Percentiles rank a stretch among this genome's conserved stretches.
phyloP scores from a whole-genome alignment of 2,329 filamentous ascomycete genomes.

The Juglanconis sp. region DNA sequence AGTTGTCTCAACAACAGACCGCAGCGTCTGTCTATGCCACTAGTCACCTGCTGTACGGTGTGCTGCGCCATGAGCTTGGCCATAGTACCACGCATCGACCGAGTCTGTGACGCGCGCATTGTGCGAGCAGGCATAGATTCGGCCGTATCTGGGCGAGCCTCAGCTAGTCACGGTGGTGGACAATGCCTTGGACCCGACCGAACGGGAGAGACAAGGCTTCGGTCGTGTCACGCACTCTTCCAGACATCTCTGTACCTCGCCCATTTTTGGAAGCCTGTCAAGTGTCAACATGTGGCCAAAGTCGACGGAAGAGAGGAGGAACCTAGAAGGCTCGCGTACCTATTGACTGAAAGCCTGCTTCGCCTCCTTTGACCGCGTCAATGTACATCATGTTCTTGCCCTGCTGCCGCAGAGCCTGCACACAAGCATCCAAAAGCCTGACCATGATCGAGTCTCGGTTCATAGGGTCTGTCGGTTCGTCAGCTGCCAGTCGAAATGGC shows the following conservation, averaged over 20 bases:
- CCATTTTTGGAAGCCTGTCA: slow-evolving; percentile 56
- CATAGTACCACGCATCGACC: neutral
- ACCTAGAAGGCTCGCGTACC: slow-evolving; percentile 38
- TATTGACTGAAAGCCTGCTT: slow-evolving; percentile 48
- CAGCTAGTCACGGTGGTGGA: neutral
- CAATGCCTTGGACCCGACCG: neutral
- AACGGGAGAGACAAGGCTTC: neutral
- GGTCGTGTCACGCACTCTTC: slow-evolving; percentile 34
- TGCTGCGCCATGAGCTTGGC: neutral
- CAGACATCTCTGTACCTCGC: slow-evolving; percentile 55
- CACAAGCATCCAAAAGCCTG: slow-evolving; percentile 52
- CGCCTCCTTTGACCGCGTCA: slow-evolving; percentile 50
- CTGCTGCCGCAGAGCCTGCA: slow-evolving; percentile 42
- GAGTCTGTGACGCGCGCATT: no score
- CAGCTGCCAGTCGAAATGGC: neutral
- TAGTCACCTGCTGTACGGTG: neutral
- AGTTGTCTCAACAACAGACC: neutral
- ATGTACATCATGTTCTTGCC: slow-evolving; percentile 55
- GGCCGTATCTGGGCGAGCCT: neutral
- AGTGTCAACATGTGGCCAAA: slow-evolving; percentile 5
- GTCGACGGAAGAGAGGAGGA: neutral
- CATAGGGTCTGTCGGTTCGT: slow-evolving; percentile 36
- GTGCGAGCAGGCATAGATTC: neutral
- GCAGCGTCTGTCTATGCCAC: neutral
- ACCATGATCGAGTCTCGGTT: slow-evolving; percentile 48